Conservation (phyloP, 1,139 yeast species). For the Sugiyamaella castrensis region DNA sequence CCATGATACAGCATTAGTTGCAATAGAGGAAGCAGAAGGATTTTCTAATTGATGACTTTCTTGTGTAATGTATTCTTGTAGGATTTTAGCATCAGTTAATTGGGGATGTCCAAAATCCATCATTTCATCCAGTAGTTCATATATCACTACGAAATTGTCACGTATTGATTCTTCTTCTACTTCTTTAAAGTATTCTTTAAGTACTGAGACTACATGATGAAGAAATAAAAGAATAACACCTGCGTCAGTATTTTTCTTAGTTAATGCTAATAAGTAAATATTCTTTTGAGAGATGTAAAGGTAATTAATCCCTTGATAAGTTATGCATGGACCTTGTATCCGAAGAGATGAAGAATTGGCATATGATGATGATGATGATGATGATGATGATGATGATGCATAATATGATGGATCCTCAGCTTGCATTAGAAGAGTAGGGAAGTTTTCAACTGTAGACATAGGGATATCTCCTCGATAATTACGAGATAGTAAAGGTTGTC, state of each 20-base stretch:
- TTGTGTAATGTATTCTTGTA: constrained; percentile 66
- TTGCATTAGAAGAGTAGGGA: constrained; percentile 70
- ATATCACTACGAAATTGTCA: constrained; percentile 89
- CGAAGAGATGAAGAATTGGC: no score
- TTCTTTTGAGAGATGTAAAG: constrained; percentile 83
- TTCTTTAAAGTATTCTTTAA: constrained; percentile 81
- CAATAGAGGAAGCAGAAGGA: constrained; percentile 73
- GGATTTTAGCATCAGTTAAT: constrained; percentile 88
- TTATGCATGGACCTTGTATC: constrained; percentile 63
- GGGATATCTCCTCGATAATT: constrained; percentile 96
- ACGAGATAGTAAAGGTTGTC: constrained; percentile 82
- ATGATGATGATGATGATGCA: constrained; percentile 75
- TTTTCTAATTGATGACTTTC: constrained; percentile 46
- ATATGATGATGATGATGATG: no score
- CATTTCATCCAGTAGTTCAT: constrained; percentile 92
- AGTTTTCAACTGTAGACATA: constrained; percentile 71
- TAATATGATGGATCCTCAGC: constrained; percentile 64
- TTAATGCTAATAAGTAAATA: constrained; percentile 78
- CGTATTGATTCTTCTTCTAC: constrained; percentile 92
- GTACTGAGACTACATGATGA: constrained; percentile 70
- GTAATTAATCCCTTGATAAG: constrained; percentile 79
- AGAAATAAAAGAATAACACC: constrained; percentile 76
- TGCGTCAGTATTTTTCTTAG: constrained; percentile 73
- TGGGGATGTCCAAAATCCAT: constrained; percentile 98
- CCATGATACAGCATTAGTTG: constrained; percentile 96